phyloP scores from a whole-genome alignment of 805 yeast genomes.

The Zygosaccharomyces kombuchaensis region DNA sequence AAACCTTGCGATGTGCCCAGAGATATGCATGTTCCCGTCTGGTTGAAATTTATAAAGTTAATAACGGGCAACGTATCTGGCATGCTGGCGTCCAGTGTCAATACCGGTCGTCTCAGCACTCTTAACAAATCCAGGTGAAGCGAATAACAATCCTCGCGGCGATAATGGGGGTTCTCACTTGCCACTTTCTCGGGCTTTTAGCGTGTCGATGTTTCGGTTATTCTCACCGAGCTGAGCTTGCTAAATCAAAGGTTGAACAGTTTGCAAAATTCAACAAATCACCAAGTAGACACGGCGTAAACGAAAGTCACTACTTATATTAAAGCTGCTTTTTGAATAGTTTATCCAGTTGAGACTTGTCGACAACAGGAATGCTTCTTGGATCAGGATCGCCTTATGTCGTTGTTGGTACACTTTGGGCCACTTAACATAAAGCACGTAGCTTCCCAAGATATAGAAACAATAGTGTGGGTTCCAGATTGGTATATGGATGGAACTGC shows the following conservation, averaged over 20 bases:
- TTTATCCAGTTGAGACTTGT: no score
- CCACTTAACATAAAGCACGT: no score
- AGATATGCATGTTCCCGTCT: slow-evolving; percentile 67
- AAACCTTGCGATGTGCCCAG: slow-evolving; percentile 62
- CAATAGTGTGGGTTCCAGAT: no score
- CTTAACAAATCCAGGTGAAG: not conserved
- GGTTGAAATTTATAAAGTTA: slow-evolving; percentile 63
- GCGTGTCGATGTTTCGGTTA: not conserved
- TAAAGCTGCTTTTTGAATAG: no score
- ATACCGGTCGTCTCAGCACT: not conserved
- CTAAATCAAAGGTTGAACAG: not conserved
- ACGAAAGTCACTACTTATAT: not conserved
- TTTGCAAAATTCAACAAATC: not conserved
- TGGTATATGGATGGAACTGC: no score
- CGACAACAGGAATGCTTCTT: no score
- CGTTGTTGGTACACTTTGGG: no score
- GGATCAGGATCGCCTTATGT: no score
- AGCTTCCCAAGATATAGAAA: no score
- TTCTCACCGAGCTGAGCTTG: slow-evolving; percentile 1
- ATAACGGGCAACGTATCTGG: slow-evolving; percentile 24
- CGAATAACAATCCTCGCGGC: not conserved
- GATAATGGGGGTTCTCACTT: not conserved
- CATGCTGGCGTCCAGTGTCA: slow-evolving; percentile 6
- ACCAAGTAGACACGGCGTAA: not conserved
- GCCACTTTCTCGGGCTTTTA: not conserved